A percentile compares a stretch with the other conserved stretches of the same genome.
phyloP scores from a whole-genome alignment of 257 asterid genomes.

The Lavandula angustifolia region DNA sequence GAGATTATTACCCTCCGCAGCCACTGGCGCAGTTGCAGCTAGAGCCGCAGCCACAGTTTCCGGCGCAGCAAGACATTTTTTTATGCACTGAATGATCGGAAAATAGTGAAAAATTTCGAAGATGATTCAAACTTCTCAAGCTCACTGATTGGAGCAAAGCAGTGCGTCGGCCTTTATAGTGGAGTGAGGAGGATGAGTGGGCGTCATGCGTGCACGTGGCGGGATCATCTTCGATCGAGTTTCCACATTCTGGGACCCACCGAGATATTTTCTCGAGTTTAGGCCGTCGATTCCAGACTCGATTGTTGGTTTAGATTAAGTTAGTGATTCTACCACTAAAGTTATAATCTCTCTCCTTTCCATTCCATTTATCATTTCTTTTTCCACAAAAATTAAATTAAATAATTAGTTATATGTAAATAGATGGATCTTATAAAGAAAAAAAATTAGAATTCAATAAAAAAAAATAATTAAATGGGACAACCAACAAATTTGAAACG shows the following conservation, averaged over 20 bases:
- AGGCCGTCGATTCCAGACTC: constrained; percentile 4
- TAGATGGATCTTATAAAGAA: too few species aligned
- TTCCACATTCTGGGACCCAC: background rate
- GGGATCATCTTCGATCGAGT: constrained; percentile 10
- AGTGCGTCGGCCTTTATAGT: constrained; percentile 41
- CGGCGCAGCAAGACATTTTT: constrained; percentile 73
- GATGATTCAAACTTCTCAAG: background rate
- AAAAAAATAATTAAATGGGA: too few species aligned
- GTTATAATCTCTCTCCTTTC: background rate
- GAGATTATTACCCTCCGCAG: constrained; percentile 53
- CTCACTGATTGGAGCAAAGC: background rate
- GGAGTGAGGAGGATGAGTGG: constrained; percentile 10
- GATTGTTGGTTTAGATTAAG: background rate
- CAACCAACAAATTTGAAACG: too few species aligned
- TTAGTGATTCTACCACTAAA: background rate
- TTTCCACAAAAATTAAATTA: too few species aligned
- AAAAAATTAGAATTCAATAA: too few species aligned
- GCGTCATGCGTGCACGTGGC: constrained; percentile 56
- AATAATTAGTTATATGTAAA: too few species aligned
- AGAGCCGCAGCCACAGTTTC: constrained; percentile 72
- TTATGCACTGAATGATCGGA: background rate
- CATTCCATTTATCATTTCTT: too few species aligned
- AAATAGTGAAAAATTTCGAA: background rate
- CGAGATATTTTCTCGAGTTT: constrained; percentile 9
- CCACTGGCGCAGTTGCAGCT: constrained; percentile 71